Percentiles rank a stretch among this genome's conserved stretches.
These are phyloP conservation scores for Pseudonectria foliicola DNA, from an alignment of 2,329 filamentous ascomycete species.

Conservation along the genomic window DNA sequence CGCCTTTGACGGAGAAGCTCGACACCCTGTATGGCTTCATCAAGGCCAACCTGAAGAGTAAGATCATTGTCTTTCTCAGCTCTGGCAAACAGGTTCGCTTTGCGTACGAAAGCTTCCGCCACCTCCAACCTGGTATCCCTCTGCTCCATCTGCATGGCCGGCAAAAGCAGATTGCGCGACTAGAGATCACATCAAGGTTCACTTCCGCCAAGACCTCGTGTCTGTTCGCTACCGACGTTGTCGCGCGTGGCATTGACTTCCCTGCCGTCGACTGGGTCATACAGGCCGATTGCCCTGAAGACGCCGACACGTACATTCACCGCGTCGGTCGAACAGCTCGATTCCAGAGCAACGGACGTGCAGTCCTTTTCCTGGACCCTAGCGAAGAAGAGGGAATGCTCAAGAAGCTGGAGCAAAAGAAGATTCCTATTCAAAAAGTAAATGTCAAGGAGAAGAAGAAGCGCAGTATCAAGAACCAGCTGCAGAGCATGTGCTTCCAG, in stretches of 20 bases:
- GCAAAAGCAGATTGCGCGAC: conserved; percentile 81
- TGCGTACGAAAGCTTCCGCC: conserved; percentile 86
- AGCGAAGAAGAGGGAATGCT: conserved; percentile 92
- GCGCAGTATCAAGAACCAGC: conserved; percentile 71
- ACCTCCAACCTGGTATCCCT: conserved; percentile 89
- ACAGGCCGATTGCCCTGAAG: conserved; percentile 95
- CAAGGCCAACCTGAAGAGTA: conserved; percentile 81
- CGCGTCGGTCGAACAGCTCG: conserved; percentile 91
- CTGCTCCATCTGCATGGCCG: conserved; percentile 88
- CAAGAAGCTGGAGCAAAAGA: conserved; percentile 75
- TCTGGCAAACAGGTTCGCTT: conserved; percentile 96
- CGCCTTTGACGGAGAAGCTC: conserved; percentile 79
- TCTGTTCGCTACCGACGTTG: conserved; percentile 91
- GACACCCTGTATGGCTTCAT: conserved; percentile 92
- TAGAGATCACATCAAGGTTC: conserved; percentile 84
- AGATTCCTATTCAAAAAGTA: conserved; percentile 79
- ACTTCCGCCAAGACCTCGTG: conserved; percentile 74
- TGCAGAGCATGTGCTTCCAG: conserved; percentile 95
- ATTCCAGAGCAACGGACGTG: conserved; percentile 79
- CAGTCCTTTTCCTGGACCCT: conserved; percentile 85
- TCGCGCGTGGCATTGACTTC: conserved; percentile 90
- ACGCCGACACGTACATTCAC: conserved; percentile 96
- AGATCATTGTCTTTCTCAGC: conserved; percentile 92
- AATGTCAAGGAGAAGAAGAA: conserved; percentile 87
- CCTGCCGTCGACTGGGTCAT: conserved; percentile 97